These are phyloP conservation scores for Albophoma yamanashiensis DNA, from an alignment of 2,329 filamentous ascomycete genomes.

Conservation along the genomic window DNA sequence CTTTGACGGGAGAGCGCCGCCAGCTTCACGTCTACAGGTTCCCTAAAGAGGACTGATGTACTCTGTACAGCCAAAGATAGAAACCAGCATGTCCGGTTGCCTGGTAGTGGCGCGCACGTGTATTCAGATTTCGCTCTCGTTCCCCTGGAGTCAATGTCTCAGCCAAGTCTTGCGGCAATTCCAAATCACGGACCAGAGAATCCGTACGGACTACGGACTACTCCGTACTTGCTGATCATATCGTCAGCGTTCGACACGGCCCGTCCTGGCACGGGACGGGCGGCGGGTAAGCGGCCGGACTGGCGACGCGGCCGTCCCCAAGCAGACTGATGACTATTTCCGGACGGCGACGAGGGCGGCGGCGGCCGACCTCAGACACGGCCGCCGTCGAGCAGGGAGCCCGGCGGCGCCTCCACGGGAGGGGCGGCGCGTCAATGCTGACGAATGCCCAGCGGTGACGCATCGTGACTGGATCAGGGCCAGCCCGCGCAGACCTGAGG, in stretches of 20 bases:
- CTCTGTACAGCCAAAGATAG: neutral
- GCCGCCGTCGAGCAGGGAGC: neutral
- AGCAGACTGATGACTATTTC: neutral
- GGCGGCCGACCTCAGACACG: neutral
- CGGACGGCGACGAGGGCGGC: neutral
- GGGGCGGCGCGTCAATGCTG: neutral
- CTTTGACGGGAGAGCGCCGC: neutral
- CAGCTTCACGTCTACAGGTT: neutral
- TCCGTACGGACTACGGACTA: neutral
- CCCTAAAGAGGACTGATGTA: neutral
- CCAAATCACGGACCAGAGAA: neutral
- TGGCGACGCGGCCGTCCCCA: neutral
- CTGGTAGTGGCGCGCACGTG: neutral
- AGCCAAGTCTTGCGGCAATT: slow-evolving; percentile 1
- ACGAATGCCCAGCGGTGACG: neutral
- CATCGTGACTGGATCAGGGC: neutral
- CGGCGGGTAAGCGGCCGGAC: neutral
- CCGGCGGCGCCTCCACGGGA: neutral
- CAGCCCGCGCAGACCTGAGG: neutral
- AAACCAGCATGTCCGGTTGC: neutral
- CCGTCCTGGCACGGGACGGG: neutral
- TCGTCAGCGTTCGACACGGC: slow-evolving; percentile 2
- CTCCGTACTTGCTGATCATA: neutral
- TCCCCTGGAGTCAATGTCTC: slow-evolving; percentile 1
- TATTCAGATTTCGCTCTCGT: neutral